Evolutionary conservation across 345 rosid genomes (phyloP).

Genomic region (Corchorus olitorius): DNA sequence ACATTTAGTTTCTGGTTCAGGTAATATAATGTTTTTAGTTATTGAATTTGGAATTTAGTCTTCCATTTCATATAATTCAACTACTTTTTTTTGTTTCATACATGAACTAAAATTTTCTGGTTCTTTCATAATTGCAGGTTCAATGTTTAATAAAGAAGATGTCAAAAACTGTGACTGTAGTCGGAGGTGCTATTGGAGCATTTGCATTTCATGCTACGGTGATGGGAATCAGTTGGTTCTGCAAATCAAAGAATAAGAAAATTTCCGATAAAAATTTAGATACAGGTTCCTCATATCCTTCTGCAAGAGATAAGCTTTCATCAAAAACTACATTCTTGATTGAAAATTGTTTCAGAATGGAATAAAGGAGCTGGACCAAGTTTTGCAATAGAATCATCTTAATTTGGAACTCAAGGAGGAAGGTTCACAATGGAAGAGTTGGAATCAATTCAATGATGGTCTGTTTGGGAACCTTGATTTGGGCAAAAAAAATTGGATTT

Average conservation of each 20-base stretch:
- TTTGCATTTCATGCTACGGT: slow-evolving; percentile 34
- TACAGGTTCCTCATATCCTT: slow-evolving; percentile 59
- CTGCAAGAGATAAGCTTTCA: slow-evolving; percentile 36
- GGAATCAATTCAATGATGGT: too few relatives aligned
- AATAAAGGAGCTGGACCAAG: slow-evolving; percentile 39
- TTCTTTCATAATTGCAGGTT: slow-evolving; percentile 27
- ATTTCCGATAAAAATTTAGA: slow-evolving; percentile 41
- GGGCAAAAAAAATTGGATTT: too few relatives aligned
- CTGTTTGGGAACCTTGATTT: too few relatives aligned
- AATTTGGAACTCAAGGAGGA: slow-evolving; percentile 31
- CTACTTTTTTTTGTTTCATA: not conserved
- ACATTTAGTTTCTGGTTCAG: slow-evolving; percentile 14
- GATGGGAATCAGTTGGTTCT: slow-evolving; percentile 39
- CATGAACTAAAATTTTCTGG: slow-evolving; percentile 10
- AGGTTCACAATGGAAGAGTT: slow-evolving; percentile 57
- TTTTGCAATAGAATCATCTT: slow-evolving; percentile 29
- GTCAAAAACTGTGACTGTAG: slow-evolving; percentile 41
- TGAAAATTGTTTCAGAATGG: slow-evolving; percentile 34
- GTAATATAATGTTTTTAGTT: not conserved
- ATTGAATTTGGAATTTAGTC: not conserved
- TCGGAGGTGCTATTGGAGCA: slow-evolving; percentile 45
- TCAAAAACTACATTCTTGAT: not conserved
- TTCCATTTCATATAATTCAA: not conserved
- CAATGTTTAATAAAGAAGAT: slow-evolving; percentile 32
- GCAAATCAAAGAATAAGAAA: slow-evolving; percentile 32